phyloP scores from a whole-genome alignment of 2,329 filamentous ascomycete species.

The Trichophyton schoenleinii region DNA sequence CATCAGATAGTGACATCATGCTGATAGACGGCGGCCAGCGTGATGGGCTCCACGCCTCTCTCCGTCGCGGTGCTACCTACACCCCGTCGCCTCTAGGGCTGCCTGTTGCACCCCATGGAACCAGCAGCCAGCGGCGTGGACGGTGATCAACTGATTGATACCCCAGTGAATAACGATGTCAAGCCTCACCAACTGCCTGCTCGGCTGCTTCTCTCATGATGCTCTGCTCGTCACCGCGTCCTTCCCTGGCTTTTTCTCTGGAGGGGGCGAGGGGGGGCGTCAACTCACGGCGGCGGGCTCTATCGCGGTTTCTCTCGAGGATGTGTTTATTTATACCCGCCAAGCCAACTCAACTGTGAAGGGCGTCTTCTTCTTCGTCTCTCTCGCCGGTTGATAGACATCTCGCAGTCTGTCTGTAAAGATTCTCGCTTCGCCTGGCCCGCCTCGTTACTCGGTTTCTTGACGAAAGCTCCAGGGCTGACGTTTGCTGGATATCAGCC shows the following conservation, averaged over 20 bases:
- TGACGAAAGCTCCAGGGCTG: neutral
- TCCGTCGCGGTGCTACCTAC: too few relatives aligned
- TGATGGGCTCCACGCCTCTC: neutral
- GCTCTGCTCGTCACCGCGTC: neutral
- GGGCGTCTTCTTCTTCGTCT: neutral
- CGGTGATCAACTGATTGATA: neutral
- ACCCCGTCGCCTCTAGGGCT: neutral
- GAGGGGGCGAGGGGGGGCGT: too few relatives aligned
- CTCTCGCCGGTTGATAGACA: neutral
- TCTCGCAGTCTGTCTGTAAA: too few relatives aligned
- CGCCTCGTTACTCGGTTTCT: neutral
- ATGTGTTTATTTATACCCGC: neutral
- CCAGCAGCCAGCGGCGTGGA: neutral
- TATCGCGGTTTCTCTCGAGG: constrained; percentile 1
- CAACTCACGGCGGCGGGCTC: neutral
- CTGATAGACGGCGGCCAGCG: neutral
- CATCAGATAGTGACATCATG: neutral
- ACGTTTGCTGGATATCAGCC: neutral
- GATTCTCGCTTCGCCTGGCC: too few relatives aligned
- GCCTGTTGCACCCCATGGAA: neutral
- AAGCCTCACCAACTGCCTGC: neutral
- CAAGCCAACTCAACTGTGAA: neutral
- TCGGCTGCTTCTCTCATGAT: neutral
- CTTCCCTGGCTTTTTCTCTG: neutral
- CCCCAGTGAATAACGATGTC: neutral